phyloP scores from a whole-genome alignment of 495 filamentous ascomycete species.

The Jackrogersella minutella region DNA sequence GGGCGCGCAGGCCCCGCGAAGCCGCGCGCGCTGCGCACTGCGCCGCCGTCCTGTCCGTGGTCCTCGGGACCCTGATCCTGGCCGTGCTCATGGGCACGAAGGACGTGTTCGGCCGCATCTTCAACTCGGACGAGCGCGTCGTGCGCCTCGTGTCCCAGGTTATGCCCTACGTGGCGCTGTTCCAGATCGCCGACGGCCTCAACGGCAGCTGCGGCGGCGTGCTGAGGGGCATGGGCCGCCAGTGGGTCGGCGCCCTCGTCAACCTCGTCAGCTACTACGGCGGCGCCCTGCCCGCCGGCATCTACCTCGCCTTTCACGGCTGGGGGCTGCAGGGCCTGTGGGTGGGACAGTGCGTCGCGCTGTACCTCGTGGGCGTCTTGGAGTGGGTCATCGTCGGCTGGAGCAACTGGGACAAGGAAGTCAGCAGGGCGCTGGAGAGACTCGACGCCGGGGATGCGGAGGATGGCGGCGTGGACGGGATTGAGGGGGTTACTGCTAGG shows the following conservation, averaged over 20 bases:
- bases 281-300: constrained; percentile 82
- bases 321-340: constrained; percentile 88
- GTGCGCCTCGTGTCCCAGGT: constrained; percentile 81
- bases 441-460: constrained; percentile 66
- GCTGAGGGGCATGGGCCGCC: constrained; percentile 84
- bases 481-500: neutral
- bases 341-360: constrained; percentile 89
- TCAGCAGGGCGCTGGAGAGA: constrained; percentile 75
- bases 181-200: constrained; percentile 91
- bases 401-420: constrained; percentile 82
- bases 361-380: constrained; percentile 80
- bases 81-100: constrained; percentile 75
- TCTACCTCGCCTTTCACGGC: constrained; percentile 87
- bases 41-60: constrained; percentile 76
- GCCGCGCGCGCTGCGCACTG: constrained; percentile 79
- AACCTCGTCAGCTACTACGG: constrained; percentile 91
- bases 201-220: constrained; percentile 87
- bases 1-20: constrained; percentile 70
- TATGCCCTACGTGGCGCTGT: constrained; percentile 89
- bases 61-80: constrained; percentile 75
- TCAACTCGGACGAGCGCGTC: constrained; percentile 80
- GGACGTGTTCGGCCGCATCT: constrained; percentile 80
- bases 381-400: constrained; percentile 84
- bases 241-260: constrained; percentile 88
- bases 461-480: neutral